phyloP scores from a whole-genome alignment of 352 stramenopile genomes.

The Globisporangium viniferum region DNA sequence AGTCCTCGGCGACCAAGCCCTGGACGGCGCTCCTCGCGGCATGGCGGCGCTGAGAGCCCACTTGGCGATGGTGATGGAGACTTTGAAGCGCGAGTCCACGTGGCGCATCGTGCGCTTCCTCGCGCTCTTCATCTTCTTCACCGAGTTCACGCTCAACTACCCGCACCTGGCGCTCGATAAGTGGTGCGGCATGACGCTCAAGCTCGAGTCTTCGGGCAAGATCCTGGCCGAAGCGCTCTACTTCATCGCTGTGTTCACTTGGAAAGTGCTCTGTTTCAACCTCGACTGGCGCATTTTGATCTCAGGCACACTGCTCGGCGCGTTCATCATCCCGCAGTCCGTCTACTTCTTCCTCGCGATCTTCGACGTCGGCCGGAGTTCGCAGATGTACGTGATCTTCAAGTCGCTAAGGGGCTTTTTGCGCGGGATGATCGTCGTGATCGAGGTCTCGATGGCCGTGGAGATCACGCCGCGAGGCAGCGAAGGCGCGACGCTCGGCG shows the following conservation, averaged over 20 bases:
- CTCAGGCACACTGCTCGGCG: slow-evolving; percentile 25
- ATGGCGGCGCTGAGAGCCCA: neutral
- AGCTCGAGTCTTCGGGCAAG: slow-evolving; percentile 38
- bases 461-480: slow-evolving; percentile 52
- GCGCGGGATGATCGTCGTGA: slow-evolving; percentile 31
- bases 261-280: slow-evolving; percentile 47
- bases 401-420: slow-evolving; percentile 35
- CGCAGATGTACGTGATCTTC: slow-evolving; percentile 38
- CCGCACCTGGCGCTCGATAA: slow-evolving; percentile 37
- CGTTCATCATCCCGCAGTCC: slow-evolving; percentile 38
- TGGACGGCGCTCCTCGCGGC: neutral
- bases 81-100: slow-evolving; percentile 36
- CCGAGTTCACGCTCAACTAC: slow-evolving; percentile 56
- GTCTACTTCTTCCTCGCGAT: slow-evolving; percentile 36
- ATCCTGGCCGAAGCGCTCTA: slow-evolving; percentile 46
- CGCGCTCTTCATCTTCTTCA: slow-evolving; percentile 53
- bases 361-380: slow-evolving; percentile 21
- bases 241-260: slow-evolving; percentile 36
- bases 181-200: slow-evolving; percentile 39
- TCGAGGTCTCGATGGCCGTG: slow-evolving; percentile 36
- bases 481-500: slow-evolving; percentile 51
- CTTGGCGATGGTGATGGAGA: slow-evolving; percentile 26
- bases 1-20: neutral
- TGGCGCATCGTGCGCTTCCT: slow-evolving; percentile 51
- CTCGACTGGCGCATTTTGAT: slow-evolving; percentile 38